Conservation (phyloP, 73 alveolate species). For the Paramecium sonneborni region DNA sequence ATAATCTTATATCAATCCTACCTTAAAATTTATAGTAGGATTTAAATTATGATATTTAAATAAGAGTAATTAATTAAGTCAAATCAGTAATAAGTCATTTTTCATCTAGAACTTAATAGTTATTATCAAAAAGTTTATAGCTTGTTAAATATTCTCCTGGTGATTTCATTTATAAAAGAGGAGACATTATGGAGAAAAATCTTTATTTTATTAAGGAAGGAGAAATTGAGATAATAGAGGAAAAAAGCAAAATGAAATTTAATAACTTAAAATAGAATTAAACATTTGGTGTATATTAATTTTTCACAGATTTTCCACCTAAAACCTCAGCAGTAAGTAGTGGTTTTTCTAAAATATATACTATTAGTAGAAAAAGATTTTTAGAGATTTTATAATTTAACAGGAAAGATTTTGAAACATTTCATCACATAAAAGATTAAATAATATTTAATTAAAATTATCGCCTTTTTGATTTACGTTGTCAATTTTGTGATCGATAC, state of each 20-base stretch:
- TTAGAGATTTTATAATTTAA: slow-evolving; percentile 39
- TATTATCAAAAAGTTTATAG: not conserved
- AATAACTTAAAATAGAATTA: not conserved
- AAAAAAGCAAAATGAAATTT: not conserved
- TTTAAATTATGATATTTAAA: slow-evolving; percentile 34
- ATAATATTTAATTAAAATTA: slow-evolving; percentile 24
- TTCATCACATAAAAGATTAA: slow-evolving; percentile 52
- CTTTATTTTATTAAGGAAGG: slow-evolving; percentile 58
- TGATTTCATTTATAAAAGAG: slow-evolving; percentile 45
- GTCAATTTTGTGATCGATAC: slow-evolving; percentile 19
- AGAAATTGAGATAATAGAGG: slow-evolving; percentile 18
- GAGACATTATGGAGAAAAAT: slow-evolving; percentile 31
- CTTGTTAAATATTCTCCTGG: slow-evolving; percentile 42
- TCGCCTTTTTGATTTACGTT: not conserved
- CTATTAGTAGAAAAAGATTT: slow-evolving; percentile 25
- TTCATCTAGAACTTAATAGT: not conserved
- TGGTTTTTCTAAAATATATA: slow-evolving; percentile 38
- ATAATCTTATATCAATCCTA: not conserved
- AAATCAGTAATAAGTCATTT: slow-evolving; percentile 42
- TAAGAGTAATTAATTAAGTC: slow-evolving; percentile 16
- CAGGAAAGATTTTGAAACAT: slow-evolving; percentile 27
- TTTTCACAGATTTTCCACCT: slow-evolving; percentile 51
- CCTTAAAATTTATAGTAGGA: slow-evolving; percentile 16
- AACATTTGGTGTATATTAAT: slow-evolving; percentile 30
- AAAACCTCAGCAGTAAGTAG: slow-evolving; percentile 33